phyloP scores from a whole-genome alignment of 192 early-diverging fungal species.

The Coemansia sp. region DNA sequence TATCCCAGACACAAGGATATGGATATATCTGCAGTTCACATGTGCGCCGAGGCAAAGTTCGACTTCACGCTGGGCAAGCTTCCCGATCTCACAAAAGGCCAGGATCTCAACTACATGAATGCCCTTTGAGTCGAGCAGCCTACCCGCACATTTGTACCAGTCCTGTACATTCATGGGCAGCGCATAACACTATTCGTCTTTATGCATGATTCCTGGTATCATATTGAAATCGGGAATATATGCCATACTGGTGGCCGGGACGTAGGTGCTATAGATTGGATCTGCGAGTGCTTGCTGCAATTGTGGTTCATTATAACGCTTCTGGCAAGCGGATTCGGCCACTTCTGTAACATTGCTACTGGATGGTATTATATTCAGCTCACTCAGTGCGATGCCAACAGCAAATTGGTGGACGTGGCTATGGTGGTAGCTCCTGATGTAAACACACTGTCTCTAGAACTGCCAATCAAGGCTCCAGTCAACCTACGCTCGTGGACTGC shows the following conservation, averaged over 20 bases:
- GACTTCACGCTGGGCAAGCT: not conserved
- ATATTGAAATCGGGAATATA: not conserved
- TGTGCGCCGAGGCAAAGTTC: not conserved
- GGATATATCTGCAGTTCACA: not conserved
- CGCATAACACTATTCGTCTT: not conserved
- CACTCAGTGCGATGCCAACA: not conserved
- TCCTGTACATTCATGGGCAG: not conserved
- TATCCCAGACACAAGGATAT: not conserved
- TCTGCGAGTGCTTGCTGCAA: not conserved
- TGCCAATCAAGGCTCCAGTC: not conserved
- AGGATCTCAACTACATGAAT: not conserved
- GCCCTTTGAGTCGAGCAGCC: not conserved
- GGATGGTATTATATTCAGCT: not conserved
- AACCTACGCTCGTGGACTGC: not conserved
- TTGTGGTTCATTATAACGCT: slow-evolving; percentile 8
- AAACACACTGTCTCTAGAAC: not conserved
- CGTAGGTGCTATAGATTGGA: too few species aligned
- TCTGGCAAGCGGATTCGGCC: not conserved
- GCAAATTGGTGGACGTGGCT: not conserved
- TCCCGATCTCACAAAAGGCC: not conserved
- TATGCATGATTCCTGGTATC: not conserved
- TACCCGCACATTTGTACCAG: not conserved
- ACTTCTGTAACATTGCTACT: slow-evolving; percentile 7
- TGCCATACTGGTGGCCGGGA: not conserved
- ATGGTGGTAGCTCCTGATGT: too few species aligned